Evolutionary conservation across 2,329 filamentous ascomycete genomes (phyloP), one percentile per base, ranked within the genome.

Genomic region (Colletotrichum scovillei): DNA sequence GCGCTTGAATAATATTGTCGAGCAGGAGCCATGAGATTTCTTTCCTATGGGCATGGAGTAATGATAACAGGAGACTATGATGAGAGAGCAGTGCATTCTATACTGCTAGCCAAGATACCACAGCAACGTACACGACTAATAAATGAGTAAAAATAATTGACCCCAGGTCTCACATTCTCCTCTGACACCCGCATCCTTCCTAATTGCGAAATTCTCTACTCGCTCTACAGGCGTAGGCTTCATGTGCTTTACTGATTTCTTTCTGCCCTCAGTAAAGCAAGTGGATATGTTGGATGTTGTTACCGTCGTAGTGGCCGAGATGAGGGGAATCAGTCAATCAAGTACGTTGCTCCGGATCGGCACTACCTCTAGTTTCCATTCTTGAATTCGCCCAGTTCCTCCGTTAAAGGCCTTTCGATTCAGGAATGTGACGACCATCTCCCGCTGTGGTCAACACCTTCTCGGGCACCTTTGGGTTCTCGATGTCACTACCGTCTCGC

Each of bases 1-100:
- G 5, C 78, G 84, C 24, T 76, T 86, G 42, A 80, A 84, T 55
- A 81, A 80, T 49, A 84, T 86, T 55, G 78, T 79, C 16, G 80
- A 84, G 65, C 83, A 86, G 56, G 83, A 85, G 68, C 82, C 84
- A 56, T 84, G 68, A 77, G 19, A 49, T 26, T 8, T 7, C 19
- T 22, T 19, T 49, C n/a, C 8, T 14, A 38, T 30, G 62, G 67
- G 32, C 32, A 35, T 35, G 32, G 26, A n/a, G 24, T 53, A 22
- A 65, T 65, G 60, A 73, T 22, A 35, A 49, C 32, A 4, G 58
- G 53, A 59, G 49, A 32, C 62, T 24, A 28, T 22, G 56, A 68
- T 35, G 46, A 32, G 32, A 64, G 49, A 28, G 55, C 26, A 4
- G 30, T 8, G 9, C 32, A 28, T 32, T 14, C n/a, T 57, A 35